Conservation (phyloP, 495 filamentous ascomycete species). For the Hypoxylon crocopeplum region DNA sequence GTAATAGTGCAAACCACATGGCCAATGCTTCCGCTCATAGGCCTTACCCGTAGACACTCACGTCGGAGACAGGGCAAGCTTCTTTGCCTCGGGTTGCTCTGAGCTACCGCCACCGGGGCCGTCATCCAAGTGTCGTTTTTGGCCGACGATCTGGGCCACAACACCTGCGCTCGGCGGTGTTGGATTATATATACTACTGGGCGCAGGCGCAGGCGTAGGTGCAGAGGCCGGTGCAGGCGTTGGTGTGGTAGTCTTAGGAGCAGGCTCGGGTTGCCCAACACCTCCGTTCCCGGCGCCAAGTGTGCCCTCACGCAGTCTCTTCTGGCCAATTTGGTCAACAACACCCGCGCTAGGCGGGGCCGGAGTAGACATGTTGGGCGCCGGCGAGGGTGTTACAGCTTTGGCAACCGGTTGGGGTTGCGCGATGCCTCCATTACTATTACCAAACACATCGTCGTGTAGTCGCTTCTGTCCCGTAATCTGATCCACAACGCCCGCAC, state of each 20-base stretch:
- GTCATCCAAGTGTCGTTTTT: conserved; percentile 38
- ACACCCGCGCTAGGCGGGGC: conserved; percentile 27
- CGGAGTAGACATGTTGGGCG: conserved; percentile 16
- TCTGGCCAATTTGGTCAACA: conserved; percentile 28
- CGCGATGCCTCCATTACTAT: neutral
- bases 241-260: neutral
- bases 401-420: conserved; percentile 7
- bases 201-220: conserved; percentile 6
- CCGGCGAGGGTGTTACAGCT: conserved; percentile 3
- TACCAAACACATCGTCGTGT: conserved; percentile 17
- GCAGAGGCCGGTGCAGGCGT: conserved; percentile 3
- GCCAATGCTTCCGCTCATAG: neutral
- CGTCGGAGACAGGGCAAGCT: conserved; percentile 19
- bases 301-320: conserved; percentile 6
- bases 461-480: conserved; percentile 40
- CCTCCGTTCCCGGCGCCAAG: neutral
- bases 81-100: conserved; percentile 41
- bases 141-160: conserved; percentile 33
- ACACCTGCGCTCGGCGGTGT: conserved; percentile 33
- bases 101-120: conserved; percentile 34
- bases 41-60: neutral
- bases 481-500: conserved; percentile 42
- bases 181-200: conserved; percentile 23
- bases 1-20: neutral
- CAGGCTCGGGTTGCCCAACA: conserved; percentile 4